phyloP scores from a whole-genome alignment of 2,329 filamentous ascomycete genomes.

The Penicillium palitans region DNA sequence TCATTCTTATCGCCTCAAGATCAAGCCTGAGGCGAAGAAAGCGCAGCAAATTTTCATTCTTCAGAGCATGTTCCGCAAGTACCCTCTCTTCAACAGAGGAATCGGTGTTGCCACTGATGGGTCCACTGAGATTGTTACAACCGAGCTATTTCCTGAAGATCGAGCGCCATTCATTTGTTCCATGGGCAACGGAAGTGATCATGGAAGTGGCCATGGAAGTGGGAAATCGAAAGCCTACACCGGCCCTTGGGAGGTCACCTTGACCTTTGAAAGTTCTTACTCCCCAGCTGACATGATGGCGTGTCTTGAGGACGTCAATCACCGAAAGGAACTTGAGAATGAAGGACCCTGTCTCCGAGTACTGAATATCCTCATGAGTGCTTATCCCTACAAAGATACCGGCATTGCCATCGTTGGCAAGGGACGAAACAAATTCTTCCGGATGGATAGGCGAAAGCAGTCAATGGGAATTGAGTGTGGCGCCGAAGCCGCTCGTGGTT shows the following conservation, averaged over 20 bases:
- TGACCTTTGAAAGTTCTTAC: neutral
- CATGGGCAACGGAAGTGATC: neutral
- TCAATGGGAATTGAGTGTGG: conserved; percentile 8
- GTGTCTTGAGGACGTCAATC: neutral
- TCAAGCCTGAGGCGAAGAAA: conserved; percentile 2
- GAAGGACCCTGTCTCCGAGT: conserved; percentile 11
- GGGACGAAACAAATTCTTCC: conserved; percentile 22
- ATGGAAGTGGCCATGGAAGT: neutral
- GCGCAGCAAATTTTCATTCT: conserved; percentile 11
- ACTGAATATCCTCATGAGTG: conserved; percentile 24
- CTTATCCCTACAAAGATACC: conserved; percentile 1
- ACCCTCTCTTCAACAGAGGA: neutral
- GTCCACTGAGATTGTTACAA: conserved; percentile 14
- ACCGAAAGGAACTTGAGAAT: neutral
- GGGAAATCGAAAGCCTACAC: neutral
- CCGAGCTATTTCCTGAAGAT: neutral
- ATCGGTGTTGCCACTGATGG: conserved; percentile 14
- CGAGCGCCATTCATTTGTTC: neutral
- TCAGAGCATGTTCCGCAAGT: neutral
- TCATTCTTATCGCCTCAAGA: conserved; percentile 9
- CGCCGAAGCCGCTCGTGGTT: conserved; percentile 21
- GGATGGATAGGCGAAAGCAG: conserved; percentile 14
- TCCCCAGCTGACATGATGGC: neutral
- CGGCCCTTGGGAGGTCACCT: neutral
- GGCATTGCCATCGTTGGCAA: conserved; percentile 15